Percentiles rank a stretch among this genome's conserved stretches.
These are phyloP conservation scores for Cornus suecica DNA, from an alignment of 148 eudicot genomes.

Conservation along the genomic window DNA sequence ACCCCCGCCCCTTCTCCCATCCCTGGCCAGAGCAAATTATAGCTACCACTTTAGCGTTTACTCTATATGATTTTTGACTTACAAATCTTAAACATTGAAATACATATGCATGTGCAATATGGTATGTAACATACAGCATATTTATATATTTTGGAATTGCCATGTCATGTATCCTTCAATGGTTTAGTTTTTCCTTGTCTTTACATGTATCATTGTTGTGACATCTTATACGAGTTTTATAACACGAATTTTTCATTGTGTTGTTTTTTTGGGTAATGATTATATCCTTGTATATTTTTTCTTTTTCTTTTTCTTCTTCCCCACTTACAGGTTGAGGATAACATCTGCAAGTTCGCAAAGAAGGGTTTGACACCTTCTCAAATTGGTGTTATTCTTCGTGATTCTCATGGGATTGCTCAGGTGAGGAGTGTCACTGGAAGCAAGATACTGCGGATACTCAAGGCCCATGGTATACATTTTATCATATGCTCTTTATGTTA, in stretches of 20 bases:
- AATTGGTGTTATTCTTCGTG: conserved; percentile 33
- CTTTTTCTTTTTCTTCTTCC: background rate
- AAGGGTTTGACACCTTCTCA: conserved; percentile 35
- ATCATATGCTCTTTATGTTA: background rate
- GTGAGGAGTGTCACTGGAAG: conserved; percentile 28
- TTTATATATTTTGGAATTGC: background rate
- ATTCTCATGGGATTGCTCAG: conserved; percentile 35
- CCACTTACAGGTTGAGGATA: conserved; percentile 36
- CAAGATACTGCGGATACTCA: conserved; percentile 37
- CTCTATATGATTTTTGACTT: too few species aligned
- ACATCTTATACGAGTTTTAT: too few species aligned
- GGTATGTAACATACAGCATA: too few species aligned
- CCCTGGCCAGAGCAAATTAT: too few species aligned
- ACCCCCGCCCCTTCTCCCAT: too few species aligned
- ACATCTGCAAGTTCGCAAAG: conserved; percentile 35
- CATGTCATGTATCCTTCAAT: background rate
- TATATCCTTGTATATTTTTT: background rate
- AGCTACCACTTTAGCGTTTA: too few species aligned
- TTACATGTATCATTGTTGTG: background rate
- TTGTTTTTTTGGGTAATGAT: background rate
- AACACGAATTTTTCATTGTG: background rate
- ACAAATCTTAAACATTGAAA: too few species aligned
- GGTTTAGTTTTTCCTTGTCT: background rate
- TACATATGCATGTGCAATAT: too few species aligned
- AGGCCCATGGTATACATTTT: conserved; percentile 31